Conservation (phyloP, 345 rosid species). For the Salix koriyanagi region DNA sequence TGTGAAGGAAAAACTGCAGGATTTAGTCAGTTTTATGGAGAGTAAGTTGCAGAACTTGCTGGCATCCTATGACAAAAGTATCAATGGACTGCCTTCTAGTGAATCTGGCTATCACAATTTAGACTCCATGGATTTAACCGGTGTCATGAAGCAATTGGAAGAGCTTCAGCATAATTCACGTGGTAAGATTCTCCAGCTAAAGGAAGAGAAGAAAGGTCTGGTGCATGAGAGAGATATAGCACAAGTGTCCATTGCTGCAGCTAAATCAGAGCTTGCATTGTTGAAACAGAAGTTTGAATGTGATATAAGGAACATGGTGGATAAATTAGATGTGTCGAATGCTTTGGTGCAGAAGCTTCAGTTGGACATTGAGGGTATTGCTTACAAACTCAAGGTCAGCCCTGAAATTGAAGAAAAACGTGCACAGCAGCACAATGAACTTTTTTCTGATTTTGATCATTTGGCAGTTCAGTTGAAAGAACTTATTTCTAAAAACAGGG, state of each 20-base stretch:
- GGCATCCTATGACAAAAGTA: slow-evolving; percentile 38
- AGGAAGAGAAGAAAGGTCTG: slow-evolving; percentile 52
- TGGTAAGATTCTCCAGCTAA: slow-evolving; percentile 46
- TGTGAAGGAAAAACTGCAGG: slow-evolving; percentile 48
- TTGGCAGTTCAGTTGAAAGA: slow-evolving; percentile 54
- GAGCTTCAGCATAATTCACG: slow-evolving; percentile 47
- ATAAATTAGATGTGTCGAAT: slow-evolving; percentile 48
- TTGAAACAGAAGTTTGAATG: slow-evolving; percentile 55
- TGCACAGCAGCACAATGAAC: slow-evolving; percentile 39
- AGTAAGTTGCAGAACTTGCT: slow-evolving; percentile 41
- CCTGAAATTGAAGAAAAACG: slow-evolving; percentile 52
- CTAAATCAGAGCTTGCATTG: slow-evolving; percentile 45
- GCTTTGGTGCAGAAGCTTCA: slow-evolving; percentile 55
- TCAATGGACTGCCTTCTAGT: slow-evolving; percentile 32
- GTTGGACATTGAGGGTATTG: slow-evolving; percentile 50
- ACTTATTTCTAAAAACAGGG: slow-evolving; percentile 50
- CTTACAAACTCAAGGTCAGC: slow-evolving; percentile 43
- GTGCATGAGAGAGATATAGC: slow-evolving; percentile 48
- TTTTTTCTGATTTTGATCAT: slow-evolving; percentile 51
- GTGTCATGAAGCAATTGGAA: slow-evolving; percentile 39
- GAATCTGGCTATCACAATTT: slow-evolving; percentile 31
- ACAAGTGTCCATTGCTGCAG: slow-evolving; percentile 34
- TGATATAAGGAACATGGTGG: slow-evolving; percentile 38
- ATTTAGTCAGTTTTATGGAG: slow-evolving; percentile 32
- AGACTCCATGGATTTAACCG: slow-evolving; percentile 41